A percentile compares a stretch with the other conserved stretches of the same genome.
phyloP scores from a whole-genome alignment of 371 early-diverging fungal species.

The Rhizopus stolonifer region DNA sequence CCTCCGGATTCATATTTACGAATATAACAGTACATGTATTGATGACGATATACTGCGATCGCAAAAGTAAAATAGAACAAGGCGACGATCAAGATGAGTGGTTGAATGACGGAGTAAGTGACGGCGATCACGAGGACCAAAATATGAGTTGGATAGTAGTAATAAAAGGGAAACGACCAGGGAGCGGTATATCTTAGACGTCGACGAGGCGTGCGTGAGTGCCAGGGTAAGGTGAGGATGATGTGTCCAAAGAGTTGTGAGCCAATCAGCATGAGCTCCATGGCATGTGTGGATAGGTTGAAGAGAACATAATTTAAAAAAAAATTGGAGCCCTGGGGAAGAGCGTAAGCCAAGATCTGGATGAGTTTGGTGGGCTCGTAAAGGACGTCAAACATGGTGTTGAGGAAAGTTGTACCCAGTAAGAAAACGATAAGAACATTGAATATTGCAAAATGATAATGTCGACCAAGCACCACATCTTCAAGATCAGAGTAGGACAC shows the following conservation, averaged over 20 bases:
- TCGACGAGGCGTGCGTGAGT: conserved; percentile 73
- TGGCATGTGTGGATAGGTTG: conserved; percentile 67
- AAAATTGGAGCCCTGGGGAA: conserved; percentile 76
- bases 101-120: conserved; percentile 85
- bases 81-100: conserved; percentile 80
- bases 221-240: conserved; percentile 44
- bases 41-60: conserved; percentile 76
- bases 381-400: conserved; percentile 69
- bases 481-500: conserved; percentile 63
- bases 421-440: conserved; percentile 87
- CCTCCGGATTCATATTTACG: conserved; percentile 84
- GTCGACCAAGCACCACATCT: conserved; percentile 68
- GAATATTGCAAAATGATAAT: conserved; percentile 88
- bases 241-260: conserved; percentile 55
- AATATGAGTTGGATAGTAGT: conserved; percentile 71
- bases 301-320: conserved; percentile 79
- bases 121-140: conserved; percentile 83
- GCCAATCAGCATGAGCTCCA: conserved; percentile 71
- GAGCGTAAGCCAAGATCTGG: conserved; percentile 62
- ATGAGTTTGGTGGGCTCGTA: conserved; percentile 64
- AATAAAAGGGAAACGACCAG: conserved; percentile 67
- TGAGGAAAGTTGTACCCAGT: conserved; percentile 75
- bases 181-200: conserved; percentile 56
- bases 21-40: conserved; percentile 82
- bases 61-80: conserved; percentile 75